Evolutionary conservation across 352 stramenopile species (phyloP).

Genomic region (Globisporangium paddicum): DNA sequence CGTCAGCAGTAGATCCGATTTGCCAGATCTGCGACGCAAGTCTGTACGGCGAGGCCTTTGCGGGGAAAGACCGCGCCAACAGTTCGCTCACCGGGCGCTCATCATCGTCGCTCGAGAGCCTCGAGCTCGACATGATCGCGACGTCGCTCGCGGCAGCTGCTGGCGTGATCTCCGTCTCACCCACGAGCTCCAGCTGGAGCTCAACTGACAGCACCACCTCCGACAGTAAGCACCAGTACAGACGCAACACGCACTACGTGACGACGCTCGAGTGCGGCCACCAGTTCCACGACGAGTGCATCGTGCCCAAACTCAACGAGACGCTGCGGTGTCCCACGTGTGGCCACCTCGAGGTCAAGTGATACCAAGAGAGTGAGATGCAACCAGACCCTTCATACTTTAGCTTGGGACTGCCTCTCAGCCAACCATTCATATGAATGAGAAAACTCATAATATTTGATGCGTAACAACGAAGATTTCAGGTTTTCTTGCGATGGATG

Average conservation of each 20-base stretch:
- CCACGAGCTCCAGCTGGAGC: conserved; percentile 9
- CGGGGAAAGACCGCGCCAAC: conserved; percentile 14
- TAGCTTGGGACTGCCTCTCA: no score
- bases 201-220: conserved; percentile 1
- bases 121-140: conserved; percentile 11
- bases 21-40: conserved; percentile 38
- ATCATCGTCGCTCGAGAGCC: conserved; percentile 13
- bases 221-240: conserved; percentile 5
- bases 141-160: neutral
- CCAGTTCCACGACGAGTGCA: conserved; percentile 83
- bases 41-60: conserved; percentile 40
- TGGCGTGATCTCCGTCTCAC: neutral
- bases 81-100: conserved; percentile 8
- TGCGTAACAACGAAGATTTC: neutral
- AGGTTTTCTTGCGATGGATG: conserved; percentile 39
- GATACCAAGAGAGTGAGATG: neutral
- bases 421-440: neutral
- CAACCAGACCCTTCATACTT: no score
- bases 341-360: conserved; percentile 45
- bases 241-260: conserved; percentile 44
- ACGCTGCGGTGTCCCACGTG: conserved; percentile 62
- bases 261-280: conserved; percentile 72
- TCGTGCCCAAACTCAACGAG: conserved; percentile 74
- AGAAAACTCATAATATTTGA: neutral
- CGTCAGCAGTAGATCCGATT: conserved; percentile 16